Conservation (phyloP, 805 yeast species). For the Pichia nakasei region DNA sequence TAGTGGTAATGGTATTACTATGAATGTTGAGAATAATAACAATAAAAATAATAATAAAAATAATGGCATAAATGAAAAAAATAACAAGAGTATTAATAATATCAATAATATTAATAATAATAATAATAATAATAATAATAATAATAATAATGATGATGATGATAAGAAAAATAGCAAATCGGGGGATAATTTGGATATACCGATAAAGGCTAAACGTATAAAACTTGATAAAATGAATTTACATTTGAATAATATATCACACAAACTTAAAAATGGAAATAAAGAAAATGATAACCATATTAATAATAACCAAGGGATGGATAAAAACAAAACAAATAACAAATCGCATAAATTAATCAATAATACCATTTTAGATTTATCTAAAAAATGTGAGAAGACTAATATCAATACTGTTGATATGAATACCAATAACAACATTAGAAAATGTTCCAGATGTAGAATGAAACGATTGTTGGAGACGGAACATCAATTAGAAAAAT, state of each 20-base stretch:
- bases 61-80: too few relatives aligned
- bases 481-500: conserved; percentile 26
- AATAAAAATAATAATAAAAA: too few relatives aligned
- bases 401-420: too few relatives aligned
- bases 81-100: not conserved
- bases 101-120: not conserved
- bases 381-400: too few relatives aligned
- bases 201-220: not conserved
- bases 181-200: too few relatives aligned
- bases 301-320: not conserved
- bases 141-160: not conserved
- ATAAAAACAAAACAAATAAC: not conserved
- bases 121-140: not conserved
- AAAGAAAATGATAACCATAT: not conserved
- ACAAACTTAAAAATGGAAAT: not conserved
- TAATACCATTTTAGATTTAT: too few relatives aligned
- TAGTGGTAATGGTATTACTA: not conserved
- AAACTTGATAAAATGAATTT: not conserved
- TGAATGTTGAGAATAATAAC: too few relatives aligned
- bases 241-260: not conserved
- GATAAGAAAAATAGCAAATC: not conserved
- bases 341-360: too few relatives aligned
- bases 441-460: conserved; percentile 37
- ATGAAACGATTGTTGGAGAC: conserved; percentile 30
- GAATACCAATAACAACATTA: conserved; percentile 8